A percentile compares a stretch with the other conserved stretches of the same genome.
phyloP scores from a whole-genome alignment of 23 red algal genomes.

The Gracilariopsis chorda region DNA sequence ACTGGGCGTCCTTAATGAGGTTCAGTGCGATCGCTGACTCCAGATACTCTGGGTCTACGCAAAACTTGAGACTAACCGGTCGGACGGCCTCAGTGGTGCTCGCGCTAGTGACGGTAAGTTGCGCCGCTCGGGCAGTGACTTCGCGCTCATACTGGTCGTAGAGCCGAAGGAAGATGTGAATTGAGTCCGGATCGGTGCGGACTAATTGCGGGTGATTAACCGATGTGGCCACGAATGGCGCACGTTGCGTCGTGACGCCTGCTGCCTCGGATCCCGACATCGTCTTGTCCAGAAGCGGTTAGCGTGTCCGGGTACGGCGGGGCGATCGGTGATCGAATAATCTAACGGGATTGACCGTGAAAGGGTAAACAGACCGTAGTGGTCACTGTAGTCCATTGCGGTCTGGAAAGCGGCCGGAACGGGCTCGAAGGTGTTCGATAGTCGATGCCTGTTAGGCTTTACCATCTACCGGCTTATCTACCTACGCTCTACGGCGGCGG shows the following conservation, averaged over 20 bases:
- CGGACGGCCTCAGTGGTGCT: neutral
- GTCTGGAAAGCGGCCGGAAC: neutral
- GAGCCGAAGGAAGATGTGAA: neutral
- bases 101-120: neutral
- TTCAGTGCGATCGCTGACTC: neutral
- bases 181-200: neutral
- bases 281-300: neutral
- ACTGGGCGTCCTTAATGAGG: neutral
- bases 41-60: neutral
- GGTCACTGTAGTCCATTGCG: slow-evolving; percentile 8
- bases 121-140: neutral
- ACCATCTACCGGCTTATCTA: neutral
- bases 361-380: neutral
- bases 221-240: neutral
- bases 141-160: neutral
- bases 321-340: slow-evolving; percentile 7
- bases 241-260: neutral
- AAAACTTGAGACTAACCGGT: slow-evolving; percentile 1
- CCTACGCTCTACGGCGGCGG: neutral
- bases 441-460: neutral
- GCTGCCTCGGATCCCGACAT: neutral
- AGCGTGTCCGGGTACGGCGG: neutral
- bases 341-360: neutral
- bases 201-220: neutral
- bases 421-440: neutral